Evolutionary conservation across 164 flowering plant species (phyloP).

Genomic region (Vitis rotundifolia): DNA sequence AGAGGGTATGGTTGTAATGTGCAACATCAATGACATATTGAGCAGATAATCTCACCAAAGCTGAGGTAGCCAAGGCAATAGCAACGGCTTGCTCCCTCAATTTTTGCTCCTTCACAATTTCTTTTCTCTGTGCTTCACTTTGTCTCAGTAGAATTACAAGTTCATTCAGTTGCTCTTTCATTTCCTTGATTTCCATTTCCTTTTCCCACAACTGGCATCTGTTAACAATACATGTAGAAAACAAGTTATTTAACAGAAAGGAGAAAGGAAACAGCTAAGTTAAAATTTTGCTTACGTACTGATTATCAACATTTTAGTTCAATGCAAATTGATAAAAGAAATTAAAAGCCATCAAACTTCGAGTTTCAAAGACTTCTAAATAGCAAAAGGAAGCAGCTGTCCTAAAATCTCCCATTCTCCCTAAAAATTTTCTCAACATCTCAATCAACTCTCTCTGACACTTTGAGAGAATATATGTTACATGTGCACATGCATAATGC

Average conservation of each 20-base stretch:
- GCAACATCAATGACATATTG: not conserved
- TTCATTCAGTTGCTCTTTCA: slow-evolving; percentile 72
- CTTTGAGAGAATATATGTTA: not conserved
- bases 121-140: slow-evolving; percentile 70
- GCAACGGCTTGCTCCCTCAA: slow-evolving; percentile 71
- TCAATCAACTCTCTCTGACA: not conserved
- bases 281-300: too few relatives aligned
- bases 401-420: not conserved
- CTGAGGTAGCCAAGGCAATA: slow-evolving; percentile 53
- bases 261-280: too few relatives aligned
- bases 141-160: slow-evolving; percentile 59
- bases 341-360: too few relatives aligned
- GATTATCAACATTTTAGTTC: too few relatives aligned
- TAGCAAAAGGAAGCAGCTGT: too few relatives aligned
- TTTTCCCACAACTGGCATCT: slow-evolving; percentile 74
- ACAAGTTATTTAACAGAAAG: too few relatives aligned
- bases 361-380: too few relatives aligned
- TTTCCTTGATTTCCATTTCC: slow-evolving; percentile 63
- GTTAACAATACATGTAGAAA: not conserved
- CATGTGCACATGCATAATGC: not conserved
- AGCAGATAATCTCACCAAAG: slow-evolving; percentile 44
- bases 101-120: slow-evolving; percentile 68
- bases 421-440: not conserved
- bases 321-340: too few relatives aligned
- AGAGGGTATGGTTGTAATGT: not conserved